A percentile compares a stretch with the other conserved stretches of the same genome.
Evolutionary conservation across 2,329 filamentous ascomycete species (phyloP).

Genomic region (Ceratocystis cubensis): DNA sequence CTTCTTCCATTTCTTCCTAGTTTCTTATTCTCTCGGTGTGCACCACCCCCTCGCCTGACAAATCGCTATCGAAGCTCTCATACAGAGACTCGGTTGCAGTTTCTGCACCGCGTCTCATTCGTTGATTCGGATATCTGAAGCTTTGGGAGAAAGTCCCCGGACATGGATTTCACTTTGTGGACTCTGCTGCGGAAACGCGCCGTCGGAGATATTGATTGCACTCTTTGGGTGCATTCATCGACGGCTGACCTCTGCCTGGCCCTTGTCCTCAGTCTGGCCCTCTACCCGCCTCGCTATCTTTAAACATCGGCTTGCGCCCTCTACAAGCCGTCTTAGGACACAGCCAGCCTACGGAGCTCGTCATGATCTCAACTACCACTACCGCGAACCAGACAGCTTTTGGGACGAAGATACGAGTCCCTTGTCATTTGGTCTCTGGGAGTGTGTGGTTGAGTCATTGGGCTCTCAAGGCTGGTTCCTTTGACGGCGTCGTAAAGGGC

Average conservation of each 20-base stretch:
- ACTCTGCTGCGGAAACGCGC: conserved; percentile 80
- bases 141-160: conserved; percentile 99
- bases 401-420: conserved; percentile 86
- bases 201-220: conserved; percentile 73
- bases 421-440: conserved; percentile 26
- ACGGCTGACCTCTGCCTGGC: conserved; percentile 33
- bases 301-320: conserved; percentile 24
- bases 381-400: neutral
- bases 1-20: conserved; percentile 22
- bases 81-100: conserved; percentile 48
- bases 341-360: neutral
- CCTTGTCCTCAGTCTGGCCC: conserved; percentile 10
- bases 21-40: conserved; percentile 29
- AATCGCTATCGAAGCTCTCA: conserved; percentile 99
- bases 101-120: conserved; percentile 24
- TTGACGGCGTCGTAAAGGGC: neutral
- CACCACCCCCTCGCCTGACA: conserved; percentile 86
- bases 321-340: neutral
- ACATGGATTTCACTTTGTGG: conserved; percentile 41
- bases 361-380: neutral
- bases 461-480: neutral
- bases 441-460: conserved; percentile 3
- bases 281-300: neutral
- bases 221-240: conserved; percentile 22
- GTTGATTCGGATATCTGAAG: conserved; percentile 29